These are phyloP conservation scores for Thelephora terrestris DNA, from an alignment of 1,284 basidiomycete species.

Conservation along the genomic window DNA sequence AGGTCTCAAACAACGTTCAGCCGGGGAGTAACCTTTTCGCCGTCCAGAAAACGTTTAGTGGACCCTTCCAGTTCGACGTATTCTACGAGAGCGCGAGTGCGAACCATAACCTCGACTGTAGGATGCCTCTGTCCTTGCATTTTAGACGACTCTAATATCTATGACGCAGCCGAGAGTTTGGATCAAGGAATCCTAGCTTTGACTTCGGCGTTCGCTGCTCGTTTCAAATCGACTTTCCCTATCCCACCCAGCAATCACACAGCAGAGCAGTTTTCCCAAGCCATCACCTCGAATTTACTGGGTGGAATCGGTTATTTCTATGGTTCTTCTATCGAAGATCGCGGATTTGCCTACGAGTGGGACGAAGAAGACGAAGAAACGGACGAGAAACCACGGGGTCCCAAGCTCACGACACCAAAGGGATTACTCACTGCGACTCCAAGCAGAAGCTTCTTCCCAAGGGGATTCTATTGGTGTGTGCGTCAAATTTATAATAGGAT, in stretches of 20 bases:
- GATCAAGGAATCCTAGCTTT: constrained; percentile 64
- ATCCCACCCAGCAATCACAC: constrained; percentile 44
- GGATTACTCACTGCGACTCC: constrained; percentile 88
- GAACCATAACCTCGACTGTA: constrained; percentile 52
- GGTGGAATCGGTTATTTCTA: constrained; percentile 94
- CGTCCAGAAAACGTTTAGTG: constrained; percentile 78
- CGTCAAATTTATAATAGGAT: constrained; percentile 3
- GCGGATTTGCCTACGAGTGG: constrained; percentile 79
- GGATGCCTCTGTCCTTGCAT: constrained; percentile 16
- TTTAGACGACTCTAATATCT: constrained; percentile 7
- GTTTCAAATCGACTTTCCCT: constrained; percentile 65
- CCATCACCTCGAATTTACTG: constrained; percentile 80
- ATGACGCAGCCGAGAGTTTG: constrained; percentile 39
- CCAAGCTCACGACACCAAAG: constrained; percentile 62
- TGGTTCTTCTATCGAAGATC: constrained; percentile 82
- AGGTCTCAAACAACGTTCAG: constrained; percentile 65
- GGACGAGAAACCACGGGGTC: constrained; percentile 37
- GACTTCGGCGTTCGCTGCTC: constrained; percentile 48
- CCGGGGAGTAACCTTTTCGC: constrained; percentile 74
- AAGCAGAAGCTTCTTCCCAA: constrained; percentile 89
- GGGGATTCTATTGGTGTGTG: constrained; percentile 88
- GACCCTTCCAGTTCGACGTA: constrained; percentile 79
- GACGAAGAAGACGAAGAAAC: constrained; percentile 66
- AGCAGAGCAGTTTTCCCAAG: constrained; percentile 65
- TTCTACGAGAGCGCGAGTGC: constrained; percentile 70